Conservation (phyloP, 371 early-diverging fungal species). For the Nematocida parisii region DNA sequence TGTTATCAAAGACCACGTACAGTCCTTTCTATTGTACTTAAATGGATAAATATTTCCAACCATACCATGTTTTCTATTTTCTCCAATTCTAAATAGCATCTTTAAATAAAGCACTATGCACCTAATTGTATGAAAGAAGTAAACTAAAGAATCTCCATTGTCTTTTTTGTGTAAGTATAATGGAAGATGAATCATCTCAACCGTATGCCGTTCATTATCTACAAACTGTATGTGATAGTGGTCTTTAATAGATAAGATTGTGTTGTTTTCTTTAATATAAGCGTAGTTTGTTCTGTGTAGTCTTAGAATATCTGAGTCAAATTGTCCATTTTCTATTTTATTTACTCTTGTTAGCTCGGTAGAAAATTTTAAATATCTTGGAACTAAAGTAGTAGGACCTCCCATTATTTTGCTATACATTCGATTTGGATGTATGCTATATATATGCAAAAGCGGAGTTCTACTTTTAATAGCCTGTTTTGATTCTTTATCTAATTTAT, state of each 20-base stretch:
- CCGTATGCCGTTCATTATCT: not conserved
- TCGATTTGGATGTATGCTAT: no score
- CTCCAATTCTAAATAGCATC: not conserved
- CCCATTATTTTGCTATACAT: no score
- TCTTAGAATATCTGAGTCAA: no score
- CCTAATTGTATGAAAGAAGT: not conserved
- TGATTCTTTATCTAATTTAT: no score
- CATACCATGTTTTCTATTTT: not conserved
- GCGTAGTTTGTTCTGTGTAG: no score
- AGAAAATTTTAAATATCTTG: no score
- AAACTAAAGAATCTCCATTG: not conserved
- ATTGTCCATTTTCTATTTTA: no score
- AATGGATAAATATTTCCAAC: not conserved
- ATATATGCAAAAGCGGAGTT: no score
- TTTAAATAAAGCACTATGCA: not conserved
- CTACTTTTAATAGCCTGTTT: no score
- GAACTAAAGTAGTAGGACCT: no score
- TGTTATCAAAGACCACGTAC: not conserved
- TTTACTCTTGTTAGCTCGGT: no score
- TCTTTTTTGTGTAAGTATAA: not conserved
- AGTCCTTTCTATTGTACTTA: not conserved
- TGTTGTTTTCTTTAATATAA: no score
- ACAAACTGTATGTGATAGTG: not conserved
- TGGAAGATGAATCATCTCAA: not conserved
- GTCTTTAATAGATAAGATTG: not conserved